phyloP scores from a whole-genome alignment of 2,329 filamentous ascomycete genomes.

The Berkeleyomyces basicola region DNA sequence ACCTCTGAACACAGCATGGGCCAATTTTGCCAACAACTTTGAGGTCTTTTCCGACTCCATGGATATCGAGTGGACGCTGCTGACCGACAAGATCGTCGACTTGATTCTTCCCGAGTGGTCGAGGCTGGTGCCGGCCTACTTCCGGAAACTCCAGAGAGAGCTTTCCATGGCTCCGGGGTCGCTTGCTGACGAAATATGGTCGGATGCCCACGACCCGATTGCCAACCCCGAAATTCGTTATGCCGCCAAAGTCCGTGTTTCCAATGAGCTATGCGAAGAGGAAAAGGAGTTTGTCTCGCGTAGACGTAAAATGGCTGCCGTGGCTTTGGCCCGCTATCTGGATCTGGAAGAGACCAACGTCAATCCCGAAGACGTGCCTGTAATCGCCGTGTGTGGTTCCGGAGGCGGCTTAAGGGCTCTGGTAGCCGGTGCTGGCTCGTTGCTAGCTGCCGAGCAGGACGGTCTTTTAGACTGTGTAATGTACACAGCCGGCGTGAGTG shows the following conservation, averaged over 20 bases:
- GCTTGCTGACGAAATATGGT: constrained; percentile 84
- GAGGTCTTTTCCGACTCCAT: constrained; percentile 37
- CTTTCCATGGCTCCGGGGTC: constrained; percentile 77
- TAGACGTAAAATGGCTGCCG: constrained; percentile 49
- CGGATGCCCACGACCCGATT: constrained; percentile 67
- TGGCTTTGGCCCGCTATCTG: constrained; percentile 69
- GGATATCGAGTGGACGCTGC: constrained; percentile 36
- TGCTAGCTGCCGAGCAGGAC: constrained; percentile 66
- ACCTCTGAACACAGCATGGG: constrained; percentile 27
- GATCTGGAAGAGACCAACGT: constrained; percentile 61
- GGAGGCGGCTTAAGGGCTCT: constrained; percentile 81
- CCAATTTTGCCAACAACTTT: constrained; percentile 30
- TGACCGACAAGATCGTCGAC: constrained; percentile 46
- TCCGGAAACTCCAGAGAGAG: constrained; percentile 73
- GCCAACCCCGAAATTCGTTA: constrained; percentile 77
- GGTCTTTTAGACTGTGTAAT: constrained; percentile 88
- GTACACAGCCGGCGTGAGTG: constrained; percentile 89
- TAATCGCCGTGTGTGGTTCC: constrained; percentile 86
- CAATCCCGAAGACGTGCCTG: constrained; percentile 83
- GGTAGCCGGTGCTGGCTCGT: constrained; percentile 73
- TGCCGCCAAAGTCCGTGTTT: constrained; percentile 68
- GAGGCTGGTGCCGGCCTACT: constrained; percentile 53
- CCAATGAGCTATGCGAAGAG: constrained; percentile 63
- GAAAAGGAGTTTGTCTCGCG: constrained; percentile 59
- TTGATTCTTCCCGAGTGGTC: constrained; percentile 73